Percentiles rank a stretch among this genome's conserved stretches.
Conservation (phyloP, 495 filamentous ascomycete genomes). For the Xylaria longipes region DNA sequence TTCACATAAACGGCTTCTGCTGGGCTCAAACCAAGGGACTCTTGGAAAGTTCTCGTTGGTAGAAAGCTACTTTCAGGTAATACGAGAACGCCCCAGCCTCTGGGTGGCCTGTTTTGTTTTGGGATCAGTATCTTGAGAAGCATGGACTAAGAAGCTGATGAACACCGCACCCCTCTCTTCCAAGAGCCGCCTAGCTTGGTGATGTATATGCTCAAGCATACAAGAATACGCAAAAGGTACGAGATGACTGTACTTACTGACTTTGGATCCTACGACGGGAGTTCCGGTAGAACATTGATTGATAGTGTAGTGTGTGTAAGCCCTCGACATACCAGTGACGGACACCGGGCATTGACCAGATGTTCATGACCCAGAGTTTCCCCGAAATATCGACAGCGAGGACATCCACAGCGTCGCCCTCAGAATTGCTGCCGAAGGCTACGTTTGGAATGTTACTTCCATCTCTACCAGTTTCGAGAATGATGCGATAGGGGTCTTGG, state of each 20-base stretch:
- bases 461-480: conserved; percentile 29
- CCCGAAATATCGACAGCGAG: conserved; percentile 78
- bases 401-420: conserved; percentile 69
- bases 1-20: conserved; percentile 27
- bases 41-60: conserved; percentile 36
- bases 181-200: not conserved
- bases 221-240: not conserved
- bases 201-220: not conserved
- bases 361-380: conserved; percentile 67
- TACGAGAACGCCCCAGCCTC: conserved; percentile 56
- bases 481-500: conserved; percentile 4
- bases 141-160: not conserved
- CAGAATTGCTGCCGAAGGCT: conserved; percentile 70
- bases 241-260: not conserved
- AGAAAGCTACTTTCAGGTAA: conserved; percentile 52
- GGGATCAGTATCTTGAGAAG: not conserved
- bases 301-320: not conserved
- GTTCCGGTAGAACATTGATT: not conserved
- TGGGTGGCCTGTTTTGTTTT: conserved; percentile 21
- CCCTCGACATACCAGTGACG: not conserved
- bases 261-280: not conserved
- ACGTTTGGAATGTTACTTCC: conserved; percentile 78
- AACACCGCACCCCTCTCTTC: not conserved
- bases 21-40: conserved; percentile 43
- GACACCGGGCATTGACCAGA: conserved; percentile 44